Evolutionary conservation across 192 early-diverging fungal species (phyloP).

Genomic region (Backusella luteola): DNA sequence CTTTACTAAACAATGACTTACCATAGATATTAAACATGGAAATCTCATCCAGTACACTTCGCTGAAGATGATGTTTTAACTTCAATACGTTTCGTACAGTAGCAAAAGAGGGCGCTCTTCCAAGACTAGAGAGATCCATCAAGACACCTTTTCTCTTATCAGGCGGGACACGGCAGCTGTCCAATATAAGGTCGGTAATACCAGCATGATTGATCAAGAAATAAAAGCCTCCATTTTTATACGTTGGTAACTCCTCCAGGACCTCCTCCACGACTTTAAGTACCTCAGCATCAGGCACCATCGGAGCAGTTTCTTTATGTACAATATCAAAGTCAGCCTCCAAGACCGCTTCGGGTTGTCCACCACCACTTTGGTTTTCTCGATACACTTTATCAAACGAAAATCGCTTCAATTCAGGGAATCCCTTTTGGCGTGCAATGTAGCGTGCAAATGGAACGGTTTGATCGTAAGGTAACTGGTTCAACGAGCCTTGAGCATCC

Average conservation of each 20-base stretch:
- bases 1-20: conserved; percentile 15
- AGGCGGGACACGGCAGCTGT: conserved; percentile 63
- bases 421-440: conserved; percentile 65
- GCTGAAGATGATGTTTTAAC: conserved; percentile 54
- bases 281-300: conserved; percentile 87
- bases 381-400: conserved; percentile 81
- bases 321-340: conserved; percentile 95
- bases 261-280: conserved; percentile 80
- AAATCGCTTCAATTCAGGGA: conserved; percentile 79
- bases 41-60: conserved; percentile 63
- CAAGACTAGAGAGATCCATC: conserved; percentile 59
- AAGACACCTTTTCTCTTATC: conserved; percentile 55
- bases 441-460: conserved; percentile 91
- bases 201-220: conserved; percentile 74
- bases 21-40: conserved; percentile 62
- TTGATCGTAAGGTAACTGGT: conserved; percentile 87
- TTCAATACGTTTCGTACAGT: conserved; percentile 55
- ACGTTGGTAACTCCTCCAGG: conserved; percentile 65
- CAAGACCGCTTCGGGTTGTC: conserved; percentile 74
- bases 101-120: conserved; percentile 40
- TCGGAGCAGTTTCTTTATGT: conserved; percentile 49
- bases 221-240: conserved; percentile 55
- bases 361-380: conserved; percentile 79
- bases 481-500: conserved; percentile 78
- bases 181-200: conserved; percentile 75